These are phyloP conservation scores for Phytopythium helicoides DNA, from an alignment of 352 stramenopile species.

Conservation along the genomic window DNA sequence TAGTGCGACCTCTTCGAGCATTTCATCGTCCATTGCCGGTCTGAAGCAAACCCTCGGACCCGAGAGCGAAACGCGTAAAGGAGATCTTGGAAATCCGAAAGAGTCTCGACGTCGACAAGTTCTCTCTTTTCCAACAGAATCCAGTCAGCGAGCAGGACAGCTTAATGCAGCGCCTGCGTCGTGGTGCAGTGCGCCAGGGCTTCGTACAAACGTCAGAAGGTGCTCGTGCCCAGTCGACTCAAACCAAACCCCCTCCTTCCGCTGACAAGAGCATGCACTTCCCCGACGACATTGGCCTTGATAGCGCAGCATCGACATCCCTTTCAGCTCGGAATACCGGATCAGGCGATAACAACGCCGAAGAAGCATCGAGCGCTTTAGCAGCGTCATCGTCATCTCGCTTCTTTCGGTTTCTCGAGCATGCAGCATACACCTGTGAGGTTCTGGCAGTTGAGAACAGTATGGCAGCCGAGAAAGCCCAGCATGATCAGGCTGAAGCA, in stretches of 20 bases:
- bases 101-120: conserved; percentile 62
- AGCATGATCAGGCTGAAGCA: conserved; percentile 12
- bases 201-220: conserved; percentile 64
- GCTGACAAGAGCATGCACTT: conserved; percentile 67
- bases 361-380: conserved; percentile 4
- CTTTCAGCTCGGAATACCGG: conserved; percentile 2
- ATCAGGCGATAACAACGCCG: conserved; percentile 10
- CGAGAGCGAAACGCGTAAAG: conserved; percentile 51
- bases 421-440: conserved; percentile 57
- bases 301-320: conserved; percentile 18
- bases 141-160: conserved; percentile 60
- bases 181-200: conserved; percentile 45
- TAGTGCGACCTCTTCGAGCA: conserved; percentile 21
- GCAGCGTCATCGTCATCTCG: conserved; percentile 27
- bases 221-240: conserved; percentile 37
- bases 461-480: conserved; percentile 15
- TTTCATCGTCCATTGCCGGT: conserved; percentile 65
- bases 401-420: conserved; percentile 66
- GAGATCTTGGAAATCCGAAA: conserved; percentile 61
- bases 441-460: conserved; percentile 51
- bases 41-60: conserved; percentile 72
- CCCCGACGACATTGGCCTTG: conserved; percentile 71
- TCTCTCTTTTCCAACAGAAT: conserved; percentile 57
- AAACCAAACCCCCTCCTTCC: conserved; percentile 44
- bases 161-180: conserved; percentile 46